Evolutionary conservation across 2,329 filamentous ascomycete species (phyloP).

Genomic region (Talaromyces sp.): DNA sequence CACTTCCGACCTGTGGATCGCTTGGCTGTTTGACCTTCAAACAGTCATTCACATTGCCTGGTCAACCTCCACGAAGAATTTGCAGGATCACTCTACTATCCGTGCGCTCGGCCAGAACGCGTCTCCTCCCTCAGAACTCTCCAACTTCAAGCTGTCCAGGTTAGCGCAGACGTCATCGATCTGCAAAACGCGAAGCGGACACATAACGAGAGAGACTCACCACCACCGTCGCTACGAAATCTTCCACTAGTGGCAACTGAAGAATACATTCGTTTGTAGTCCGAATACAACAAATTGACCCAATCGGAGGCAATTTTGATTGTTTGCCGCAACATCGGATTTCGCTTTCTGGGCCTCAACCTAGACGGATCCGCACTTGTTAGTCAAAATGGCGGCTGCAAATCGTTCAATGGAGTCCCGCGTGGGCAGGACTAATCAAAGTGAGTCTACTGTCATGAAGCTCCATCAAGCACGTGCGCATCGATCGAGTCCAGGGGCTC

Average conservation of each 20-base stretch:
- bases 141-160: background rate
- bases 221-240: background rate
- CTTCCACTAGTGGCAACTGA: background rate
- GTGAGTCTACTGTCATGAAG: conserved; percentile 34
- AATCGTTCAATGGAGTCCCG: conserved; percentile 48
- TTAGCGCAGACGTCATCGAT: conserved; percentile 5
- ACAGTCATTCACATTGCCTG: background rate
- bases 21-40: conserved; percentile 12
- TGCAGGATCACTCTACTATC: background rate
- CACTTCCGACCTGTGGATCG: conserved; percentile 13
- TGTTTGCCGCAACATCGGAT: background rate
- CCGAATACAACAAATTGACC: background rate
- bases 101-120: conserved; percentile 1
- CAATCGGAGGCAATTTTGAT: background rate
- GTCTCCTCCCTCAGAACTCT: background rate
- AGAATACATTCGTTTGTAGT: conserved; percentile 4
- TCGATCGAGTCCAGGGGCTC: background rate
- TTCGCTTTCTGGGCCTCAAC: background rate
- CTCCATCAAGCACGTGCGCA: conserved; percentile 24
- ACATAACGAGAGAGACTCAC: background rate
- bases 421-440: conserved; percentile 49
- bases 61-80: background rate
- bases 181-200: background rate
- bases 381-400: conserved; percentile 12
- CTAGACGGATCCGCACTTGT: background rate